Evolutionary conservation across 768 basidiomycete genomes (phyloP), one percentile per base, ranked within the genome.

Genomic region (Fibroporia radiculosa): DNA sequence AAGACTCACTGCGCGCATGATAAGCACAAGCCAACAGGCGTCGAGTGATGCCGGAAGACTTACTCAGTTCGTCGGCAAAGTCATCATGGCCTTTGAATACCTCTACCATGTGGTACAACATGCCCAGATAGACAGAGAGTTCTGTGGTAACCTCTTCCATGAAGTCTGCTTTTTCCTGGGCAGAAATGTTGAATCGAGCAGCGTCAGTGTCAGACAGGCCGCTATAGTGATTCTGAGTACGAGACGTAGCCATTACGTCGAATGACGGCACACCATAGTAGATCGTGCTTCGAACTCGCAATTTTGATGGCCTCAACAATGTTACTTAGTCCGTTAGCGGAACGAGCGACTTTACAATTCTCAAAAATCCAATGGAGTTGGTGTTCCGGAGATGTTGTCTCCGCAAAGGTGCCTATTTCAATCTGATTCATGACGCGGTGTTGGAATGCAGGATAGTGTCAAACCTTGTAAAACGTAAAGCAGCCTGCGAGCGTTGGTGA

Each of bases 301-400:
- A 92, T 85, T 65, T 91, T 92, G 66, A 97, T 75, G 5, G 90
- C 92, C 56, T 88, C 82, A 13, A 95, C 75, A 18, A 97, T 84
- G 47, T 73, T 77, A 55, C 75, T 79, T 24, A 97, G 66, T 16
- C 93, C 93, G 62, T 95, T 90, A 0, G 83, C 83, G 18, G 74
- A 71, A 40, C 92, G 77, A 1, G 98, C 82, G 16, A 88, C 71
- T 61, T 86, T 90, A 60, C 86, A 87, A 60, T 97, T 95, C 63
- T 95, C 85, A 48, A 93, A 85, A 55, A 99, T 87, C 84, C 92
- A 93, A 52, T 93, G 89, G 29, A 98, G 68, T 61, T 99, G 95
- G 61, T 95, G 84, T 59, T 98, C 92, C 0, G 92, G 87, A 18
- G 91, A 91, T 8, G 78, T 78, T 0, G 92, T 90, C 62, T 96